Base-by-base conservation (phyloP, 2,329 filamentous ascomycete genomes). In the Exophiala aquamarina region DNA sequence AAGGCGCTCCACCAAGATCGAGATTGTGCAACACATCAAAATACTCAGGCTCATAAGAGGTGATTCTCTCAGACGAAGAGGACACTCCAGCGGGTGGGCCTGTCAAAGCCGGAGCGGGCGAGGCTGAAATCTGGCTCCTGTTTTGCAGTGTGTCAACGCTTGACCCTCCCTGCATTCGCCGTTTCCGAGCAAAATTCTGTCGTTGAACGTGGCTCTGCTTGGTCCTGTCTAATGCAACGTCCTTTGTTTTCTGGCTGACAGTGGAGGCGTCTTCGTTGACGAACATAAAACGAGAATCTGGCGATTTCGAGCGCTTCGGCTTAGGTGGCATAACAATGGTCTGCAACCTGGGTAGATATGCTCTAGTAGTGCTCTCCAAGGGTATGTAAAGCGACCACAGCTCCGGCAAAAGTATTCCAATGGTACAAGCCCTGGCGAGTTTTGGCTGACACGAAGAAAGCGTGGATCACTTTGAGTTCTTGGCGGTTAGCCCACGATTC, bases 201-300 rank as follows among this genome's bases (percentile, higher is more conserved):
- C 55, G 44, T 40, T 58, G 55, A 15, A 58, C 55, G 45, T 58
- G 55, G 33, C 55, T 58, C 39, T 58, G 55, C 39, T 58, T 58
- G 19, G 50, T 54, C 35, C 52, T 41, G 29, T 55, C 52, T 10
- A 50, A 40, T 23, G 52, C 44, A 17, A 37, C 41, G 33, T 55
- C 49, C 37, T 55, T 55, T 39, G 42, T 49, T 15, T 38, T 47
- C 31, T 48, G 32, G 17, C 44, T 55, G 13, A 55, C 44, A 14
- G 52, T 55, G 10, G 47, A 47, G 17, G 53, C 50, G 35, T 53
- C 53, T 37, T 56, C 53, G 36, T 53, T 56, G 35, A 56, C 53
- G 32, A 56, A 56, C 46, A 56, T 39, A 41, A 54, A 56, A 21
- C 37, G 49, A 11, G 53, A 47, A 21, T 49, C 50, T 34, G 47